phyloP scores from a whole-genome alignment of 495 filamentous ascomycete genomes.

The Tuber indicum region DNA sequence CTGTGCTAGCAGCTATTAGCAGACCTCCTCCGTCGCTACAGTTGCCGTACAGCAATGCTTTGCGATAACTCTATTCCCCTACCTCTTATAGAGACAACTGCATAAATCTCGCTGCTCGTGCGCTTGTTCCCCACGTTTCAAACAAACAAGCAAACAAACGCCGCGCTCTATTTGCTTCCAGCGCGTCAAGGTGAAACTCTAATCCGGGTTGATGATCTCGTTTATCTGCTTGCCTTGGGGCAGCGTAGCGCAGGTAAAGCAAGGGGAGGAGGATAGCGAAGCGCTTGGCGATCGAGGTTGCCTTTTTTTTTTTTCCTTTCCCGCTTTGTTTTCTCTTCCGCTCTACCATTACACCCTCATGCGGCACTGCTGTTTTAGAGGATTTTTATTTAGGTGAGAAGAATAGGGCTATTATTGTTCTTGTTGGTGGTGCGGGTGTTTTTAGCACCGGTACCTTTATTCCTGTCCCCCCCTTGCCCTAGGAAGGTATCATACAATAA shows the following conservation, averaged over 20 bases:
- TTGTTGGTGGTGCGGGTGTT: background rate
- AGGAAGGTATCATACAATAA: background rate
- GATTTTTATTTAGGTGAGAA: background rate
- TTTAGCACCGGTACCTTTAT: background rate
- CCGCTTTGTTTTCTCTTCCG: background rate
- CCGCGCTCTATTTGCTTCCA: background rate
- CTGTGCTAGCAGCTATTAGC: background rate
- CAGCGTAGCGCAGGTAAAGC: background rate
- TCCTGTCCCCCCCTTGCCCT: background rate
- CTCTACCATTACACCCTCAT: background rate
- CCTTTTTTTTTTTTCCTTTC: background rate
- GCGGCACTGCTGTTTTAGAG: background rate
- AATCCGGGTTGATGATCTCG: background rate
- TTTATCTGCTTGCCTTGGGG: background rate
- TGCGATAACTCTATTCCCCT: background rate
- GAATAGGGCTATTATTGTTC: background rate
- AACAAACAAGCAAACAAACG: background rate
- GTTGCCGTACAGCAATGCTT: background rate
- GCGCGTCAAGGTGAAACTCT: background rate
- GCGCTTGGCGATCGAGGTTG: background rate
- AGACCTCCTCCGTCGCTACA: background rate
- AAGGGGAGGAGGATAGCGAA: background rate
- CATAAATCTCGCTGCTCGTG: background rate
- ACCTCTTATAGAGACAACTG: background rate
- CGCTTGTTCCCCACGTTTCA: slow-evolving; percentile 1